These are phyloP conservation scores for Pseudoneurospora amorphoporcata DNA, from an alignment of 495 filamentous ascomycete genomes.

Conservation along the genomic window DNA sequence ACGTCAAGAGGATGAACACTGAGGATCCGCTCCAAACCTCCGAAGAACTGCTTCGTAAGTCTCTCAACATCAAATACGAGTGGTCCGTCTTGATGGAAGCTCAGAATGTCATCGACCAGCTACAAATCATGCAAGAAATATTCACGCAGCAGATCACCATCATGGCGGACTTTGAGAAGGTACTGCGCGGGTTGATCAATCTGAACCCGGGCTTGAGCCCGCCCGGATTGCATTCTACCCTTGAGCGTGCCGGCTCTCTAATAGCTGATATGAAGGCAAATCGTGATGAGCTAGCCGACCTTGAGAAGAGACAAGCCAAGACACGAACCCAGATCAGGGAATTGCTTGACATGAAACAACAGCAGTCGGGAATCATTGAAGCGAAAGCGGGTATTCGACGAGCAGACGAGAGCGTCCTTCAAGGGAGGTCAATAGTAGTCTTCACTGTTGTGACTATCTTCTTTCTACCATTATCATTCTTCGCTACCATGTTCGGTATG, in stretches of 20 bases:
- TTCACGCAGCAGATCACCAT: constrained; percentile 54
- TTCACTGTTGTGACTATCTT: constrained; percentile 59
- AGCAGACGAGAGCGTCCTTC: constrained; percentile 46
- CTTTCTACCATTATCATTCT: constrained; percentile 34
- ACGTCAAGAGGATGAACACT: constrained; percentile 20
- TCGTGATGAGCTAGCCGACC: constrained; percentile 8
- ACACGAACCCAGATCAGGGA: constrained; percentile 25
- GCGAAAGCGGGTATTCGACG: constrained; percentile 47
- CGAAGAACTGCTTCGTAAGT: constrained; percentile 32
- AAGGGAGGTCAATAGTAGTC: constrained; percentile 51
- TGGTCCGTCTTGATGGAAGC: constrained; percentile 54
- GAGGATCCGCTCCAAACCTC: constrained; percentile 23
- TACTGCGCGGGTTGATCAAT: constrained; percentile 17
- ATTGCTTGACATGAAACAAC: constrained; percentile 52
- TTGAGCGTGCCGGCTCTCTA: constrained; percentile 9
- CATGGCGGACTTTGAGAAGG: constrained; percentile 49
- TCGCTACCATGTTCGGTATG: constrained; percentile 34
- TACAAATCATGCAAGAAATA: constrained; percentile 55
- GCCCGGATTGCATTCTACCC: background rate
- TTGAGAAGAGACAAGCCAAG: constrained; percentile 14
- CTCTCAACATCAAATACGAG: constrained; percentile 61
- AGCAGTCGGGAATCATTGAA: constrained; percentile 54
- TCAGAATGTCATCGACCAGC: constrained; percentile 40
- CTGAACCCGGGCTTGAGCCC: background rate
- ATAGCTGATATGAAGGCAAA: constrained; percentile 17